phyloP scores from a whole-genome alignment of 208 protist genomes.

The Acanthamoeba triangularis region DNA sequence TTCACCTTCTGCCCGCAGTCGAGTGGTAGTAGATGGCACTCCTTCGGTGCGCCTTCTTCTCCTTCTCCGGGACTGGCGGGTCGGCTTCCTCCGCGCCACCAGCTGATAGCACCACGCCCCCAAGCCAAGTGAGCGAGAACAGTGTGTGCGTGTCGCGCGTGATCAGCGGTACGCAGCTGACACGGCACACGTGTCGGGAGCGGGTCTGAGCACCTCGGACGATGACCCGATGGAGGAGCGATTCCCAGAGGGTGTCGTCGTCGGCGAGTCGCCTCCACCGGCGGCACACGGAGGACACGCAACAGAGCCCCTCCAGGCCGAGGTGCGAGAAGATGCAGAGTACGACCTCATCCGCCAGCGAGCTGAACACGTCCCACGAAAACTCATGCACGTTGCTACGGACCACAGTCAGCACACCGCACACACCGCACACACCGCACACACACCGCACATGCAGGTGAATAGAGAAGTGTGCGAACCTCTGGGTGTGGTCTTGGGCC shows the following conservation, averaged over 20 bases:
- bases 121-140: too few relatives aligned
- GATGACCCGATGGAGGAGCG: not conserved
- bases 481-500: not conserved
- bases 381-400: conserved; percentile 9
- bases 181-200: too few relatives aligned
- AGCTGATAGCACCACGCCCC: too few relatives aligned
- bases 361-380: conserved; percentile 30
- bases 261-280: conserved; percentile 30
- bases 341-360: conserved; percentile 28
- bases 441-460: not conserved
- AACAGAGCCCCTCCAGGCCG: not conserved
- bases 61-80: not conserved
- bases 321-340: conserved; percentile 16
- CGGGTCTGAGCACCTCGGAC: not conserved
- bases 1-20: not conserved
- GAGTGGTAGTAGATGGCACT: not conserved
- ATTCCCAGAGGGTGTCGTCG: conserved; percentile 14
- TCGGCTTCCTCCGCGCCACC: not conserved
- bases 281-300: conserved; percentile 19
- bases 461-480: not conserved
- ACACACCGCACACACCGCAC: not conserved
- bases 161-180: too few relatives aligned
- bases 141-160: too few relatives aligned
- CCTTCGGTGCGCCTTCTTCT: not conserved
- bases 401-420: not conserved